phyloP scores from a whole-genome alignment of 495 filamentous ascomycete species.

The Neurospora sp. region DNA sequence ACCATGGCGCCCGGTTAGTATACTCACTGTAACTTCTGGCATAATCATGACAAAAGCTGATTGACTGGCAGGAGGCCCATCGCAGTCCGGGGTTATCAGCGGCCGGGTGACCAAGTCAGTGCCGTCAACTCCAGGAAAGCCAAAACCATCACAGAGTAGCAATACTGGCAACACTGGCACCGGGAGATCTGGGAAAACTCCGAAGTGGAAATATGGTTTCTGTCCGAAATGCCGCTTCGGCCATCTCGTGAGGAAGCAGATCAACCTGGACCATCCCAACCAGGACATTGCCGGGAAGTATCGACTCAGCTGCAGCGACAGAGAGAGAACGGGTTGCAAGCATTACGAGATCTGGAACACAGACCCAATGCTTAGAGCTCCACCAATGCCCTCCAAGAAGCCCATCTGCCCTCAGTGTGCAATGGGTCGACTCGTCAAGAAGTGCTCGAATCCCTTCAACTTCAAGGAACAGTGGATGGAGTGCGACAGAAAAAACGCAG shows the following conservation, averaged over 20 bases:
- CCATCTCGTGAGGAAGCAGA: conserved; percentile 3
- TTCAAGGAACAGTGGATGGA: conserved; percentile 1
- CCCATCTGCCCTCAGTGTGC: conserved; percentile 1
- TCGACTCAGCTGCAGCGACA: conserved; percentile 10
- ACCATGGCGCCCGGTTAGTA: not conserved
- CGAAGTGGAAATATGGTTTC: conserved; percentile 9
- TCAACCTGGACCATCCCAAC: not conserved
- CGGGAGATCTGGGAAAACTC: not conserved
- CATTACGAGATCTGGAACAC: not conserved
- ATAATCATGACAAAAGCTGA: not conserved
- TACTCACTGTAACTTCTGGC: not conserved
- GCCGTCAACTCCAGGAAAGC: conserved; percentile 1
- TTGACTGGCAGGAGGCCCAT: not conserved
- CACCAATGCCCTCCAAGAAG: not conserved
- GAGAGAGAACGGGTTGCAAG: conserved; percentile 1
- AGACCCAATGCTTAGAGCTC: not conserved
- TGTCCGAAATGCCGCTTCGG: conserved; percentile 11
- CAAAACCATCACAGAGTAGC: not conserved
- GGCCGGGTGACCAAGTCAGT: not conserved
- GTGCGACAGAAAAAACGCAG: conserved; percentile 2
- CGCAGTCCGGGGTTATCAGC: not conserved
- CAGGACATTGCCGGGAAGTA: conserved; percentile 1
- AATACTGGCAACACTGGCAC: not conserved
- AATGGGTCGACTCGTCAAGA: not conserved
- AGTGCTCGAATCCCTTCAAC: not conserved